Percentiles rank a stretch among this genome's conserved stretches.
phyloP scores from a whole-genome alignment of 1,284 basidiomycete genomes.

The Malassezia arunalokei region DNA sequence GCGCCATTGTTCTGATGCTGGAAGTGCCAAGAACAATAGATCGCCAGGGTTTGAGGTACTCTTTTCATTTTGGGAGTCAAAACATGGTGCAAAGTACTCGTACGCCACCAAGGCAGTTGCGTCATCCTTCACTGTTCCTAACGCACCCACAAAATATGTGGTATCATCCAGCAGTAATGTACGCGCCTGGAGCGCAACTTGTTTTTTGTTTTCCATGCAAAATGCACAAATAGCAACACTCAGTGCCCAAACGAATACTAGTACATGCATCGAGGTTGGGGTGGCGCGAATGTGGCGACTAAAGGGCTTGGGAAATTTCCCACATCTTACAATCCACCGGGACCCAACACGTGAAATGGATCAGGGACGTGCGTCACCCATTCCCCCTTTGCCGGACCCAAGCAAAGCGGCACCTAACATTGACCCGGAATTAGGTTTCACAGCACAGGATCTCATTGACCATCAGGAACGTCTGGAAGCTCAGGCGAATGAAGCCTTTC shows the following conservation, averaged over 20 bases:
- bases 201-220: too few species aligned
- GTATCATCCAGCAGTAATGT: conserved; percentile 1
- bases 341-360: too few species aligned
- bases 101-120: background rate
- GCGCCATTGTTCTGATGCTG: conserved; percentile 40
- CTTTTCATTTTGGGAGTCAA: background rate
- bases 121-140: background rate
- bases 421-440: conserved; percentile 29
- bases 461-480: conserved; percentile 44
- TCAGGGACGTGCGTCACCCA: too few species aligned
- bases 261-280: background rate
- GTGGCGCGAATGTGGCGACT: too few species aligned
- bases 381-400: conserved; percentile 1
- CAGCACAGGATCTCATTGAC: conserved; percentile 43
- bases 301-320: background rate
- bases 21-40: conserved; percentile 37
- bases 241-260: background rate
- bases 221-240: too few species aligned
- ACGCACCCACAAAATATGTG: background rate
- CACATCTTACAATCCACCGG: too few species aligned
- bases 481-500: conserved; percentile 46
- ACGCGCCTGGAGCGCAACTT: background rate
- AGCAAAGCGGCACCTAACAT: conserved; percentile 3
- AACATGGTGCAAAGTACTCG: conserved; percentile 42
- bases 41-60: conserved; percentile 17